Conservation (phyloP, 169 alveolate genomes). For the Plasmodium berghei region DNA sequence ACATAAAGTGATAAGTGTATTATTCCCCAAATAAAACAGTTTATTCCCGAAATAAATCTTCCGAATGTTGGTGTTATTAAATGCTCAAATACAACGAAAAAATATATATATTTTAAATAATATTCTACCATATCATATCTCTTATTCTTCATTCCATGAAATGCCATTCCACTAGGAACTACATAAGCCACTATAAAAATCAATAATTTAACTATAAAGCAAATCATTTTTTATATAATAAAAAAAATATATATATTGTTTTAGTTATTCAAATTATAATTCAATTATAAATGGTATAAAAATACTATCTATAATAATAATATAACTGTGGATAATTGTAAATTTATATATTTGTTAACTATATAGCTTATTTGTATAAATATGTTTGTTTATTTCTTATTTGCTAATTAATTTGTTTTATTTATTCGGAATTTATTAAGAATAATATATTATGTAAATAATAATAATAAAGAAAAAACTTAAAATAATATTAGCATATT, state of each 20-base stretch:
- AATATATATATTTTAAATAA: constrained; percentile 30
- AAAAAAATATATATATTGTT: background rate
- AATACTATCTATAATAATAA: too few species aligned
- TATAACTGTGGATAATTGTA: too few species aligned
- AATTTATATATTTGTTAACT: too few species aligned
- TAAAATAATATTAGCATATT: too few species aligned
- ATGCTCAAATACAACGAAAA: constrained; percentile 42
- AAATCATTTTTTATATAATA: constrained; percentile 8
- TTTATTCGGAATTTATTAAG: too few species aligned
- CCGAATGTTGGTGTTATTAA: constrained; percentile 38
- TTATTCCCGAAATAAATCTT: constrained; percentile 16
- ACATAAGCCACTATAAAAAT: constrained; percentile 28
- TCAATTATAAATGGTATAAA: too few species aligned
- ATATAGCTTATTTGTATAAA: too few species aligned
- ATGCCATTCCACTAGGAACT: constrained; percentile 28
- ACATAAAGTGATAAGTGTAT: constrained; percentile 28
- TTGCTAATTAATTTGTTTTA: too few species aligned
- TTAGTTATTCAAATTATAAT: too few species aligned
- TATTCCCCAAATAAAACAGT: constrained; percentile 23
- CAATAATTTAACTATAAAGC: constrained; percentile 14
- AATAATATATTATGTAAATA: too few species aligned
- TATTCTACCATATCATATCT: constrained; percentile 57
- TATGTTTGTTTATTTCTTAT: too few species aligned
- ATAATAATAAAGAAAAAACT: too few species aligned
- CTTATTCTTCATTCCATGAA: constrained; percentile 59